phyloP scores from a whole-genome alignment of 179 eudicot genomes.

The Spinacia oleracea region DNA sequence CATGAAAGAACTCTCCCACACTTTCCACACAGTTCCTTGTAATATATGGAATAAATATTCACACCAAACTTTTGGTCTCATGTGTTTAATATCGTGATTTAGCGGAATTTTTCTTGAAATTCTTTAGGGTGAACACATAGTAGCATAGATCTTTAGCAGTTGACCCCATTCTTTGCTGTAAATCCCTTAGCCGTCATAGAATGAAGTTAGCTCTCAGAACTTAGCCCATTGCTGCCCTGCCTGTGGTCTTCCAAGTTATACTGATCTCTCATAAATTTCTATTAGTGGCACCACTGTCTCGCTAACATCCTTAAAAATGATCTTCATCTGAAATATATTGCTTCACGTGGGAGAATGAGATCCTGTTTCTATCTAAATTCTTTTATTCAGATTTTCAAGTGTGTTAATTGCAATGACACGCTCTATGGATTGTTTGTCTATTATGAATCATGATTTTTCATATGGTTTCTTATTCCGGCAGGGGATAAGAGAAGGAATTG shows the following conservation, averaged over 20 bases:
- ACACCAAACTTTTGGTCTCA: background rate
- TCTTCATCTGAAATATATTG: background rate
- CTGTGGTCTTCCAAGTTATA: background rate
- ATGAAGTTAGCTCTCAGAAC: background rate
- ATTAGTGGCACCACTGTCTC: background rate
- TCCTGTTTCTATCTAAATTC: background rate
- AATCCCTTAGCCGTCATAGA: background rate
- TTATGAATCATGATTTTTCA: background rate
- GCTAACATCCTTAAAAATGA: background rate
- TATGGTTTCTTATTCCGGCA: background rate
- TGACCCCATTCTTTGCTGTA: conserved; percentile 5
- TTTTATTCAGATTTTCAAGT: conserved; percentile 29
- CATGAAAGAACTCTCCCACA: background rate
- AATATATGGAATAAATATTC: background rate
- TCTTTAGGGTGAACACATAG: background rate
- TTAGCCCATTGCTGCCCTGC: background rate
- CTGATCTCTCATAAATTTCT: background rate
- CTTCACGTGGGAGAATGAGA: background rate
- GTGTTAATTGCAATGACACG: conserved; percentile 22
- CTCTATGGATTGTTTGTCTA: conserved; percentile 16
- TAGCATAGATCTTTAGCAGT: background rate
- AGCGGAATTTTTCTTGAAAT: background rate
- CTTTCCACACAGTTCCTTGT: background rate
- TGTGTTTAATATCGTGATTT: background rate
- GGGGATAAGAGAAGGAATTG: background rate